A percentile compares a stretch with the other conserved stretches of the same genome.
These are phyloP conservation scores for Isochrysis galbana DNA, from an alignment of 78 protist genomes.

Conservation along the genomic window DNA sequence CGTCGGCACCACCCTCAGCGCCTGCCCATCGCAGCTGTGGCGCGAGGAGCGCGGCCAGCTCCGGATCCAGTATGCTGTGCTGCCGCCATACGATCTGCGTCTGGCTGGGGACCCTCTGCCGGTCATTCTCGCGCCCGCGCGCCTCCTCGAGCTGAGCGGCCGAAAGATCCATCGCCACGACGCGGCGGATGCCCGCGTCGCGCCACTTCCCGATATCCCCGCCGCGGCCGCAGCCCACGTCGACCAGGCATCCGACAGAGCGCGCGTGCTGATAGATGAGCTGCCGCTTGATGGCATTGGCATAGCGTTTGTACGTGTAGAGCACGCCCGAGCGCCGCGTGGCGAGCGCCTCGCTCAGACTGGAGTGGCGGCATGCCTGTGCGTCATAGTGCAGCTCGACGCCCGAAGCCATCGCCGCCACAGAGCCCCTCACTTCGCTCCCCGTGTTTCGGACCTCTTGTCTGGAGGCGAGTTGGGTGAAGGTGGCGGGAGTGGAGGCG, in stretches of 20 bases:
- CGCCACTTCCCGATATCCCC: neutral
- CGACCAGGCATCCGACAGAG: neutral
- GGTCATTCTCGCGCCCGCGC: neutral
- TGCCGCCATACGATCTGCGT: neutral
- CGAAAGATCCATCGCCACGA: neutral
- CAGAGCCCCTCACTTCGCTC: too few relatives aligned
- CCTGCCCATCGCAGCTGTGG: neutral
- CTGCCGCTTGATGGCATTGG: neutral
- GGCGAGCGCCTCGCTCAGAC: neutral
- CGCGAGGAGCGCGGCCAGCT: neutral
- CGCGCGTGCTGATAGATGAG: neutral
- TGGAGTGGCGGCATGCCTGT: neutral
- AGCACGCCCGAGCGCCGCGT: neutral
- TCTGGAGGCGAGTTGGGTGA: too few relatives aligned
- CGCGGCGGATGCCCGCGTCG: neutral
- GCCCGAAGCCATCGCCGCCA: neutral
- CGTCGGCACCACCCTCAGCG: neutral
- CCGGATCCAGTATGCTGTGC: neutral
- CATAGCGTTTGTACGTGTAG: neutral
- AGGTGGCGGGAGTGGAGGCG: too few relatives aligned
- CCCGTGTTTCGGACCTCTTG: too few relatives aligned
- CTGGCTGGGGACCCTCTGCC: too few relatives aligned
- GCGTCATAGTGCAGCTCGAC: neutral
- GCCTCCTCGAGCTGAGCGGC: constrained; percentile 7
- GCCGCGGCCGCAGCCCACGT: neutral